Evolutionary conservation across 345 rosid genomes (phyloP), one percentile per base, ranked within the genome.

Genomic region (Cardamine chenopodiifolia): DNA sequence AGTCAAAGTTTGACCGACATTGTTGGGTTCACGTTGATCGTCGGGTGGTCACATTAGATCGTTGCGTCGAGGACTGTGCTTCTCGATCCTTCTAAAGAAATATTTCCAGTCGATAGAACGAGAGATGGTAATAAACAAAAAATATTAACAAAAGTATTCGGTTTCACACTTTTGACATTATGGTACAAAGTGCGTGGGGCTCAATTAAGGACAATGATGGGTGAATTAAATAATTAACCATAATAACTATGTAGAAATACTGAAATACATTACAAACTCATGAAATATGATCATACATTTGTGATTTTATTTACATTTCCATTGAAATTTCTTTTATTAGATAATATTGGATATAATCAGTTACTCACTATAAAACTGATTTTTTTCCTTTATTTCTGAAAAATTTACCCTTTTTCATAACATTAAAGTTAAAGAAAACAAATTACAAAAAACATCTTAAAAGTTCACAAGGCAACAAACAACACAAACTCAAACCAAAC

Each of bases 1-100:
- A 62, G 73, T 75, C 79, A 75, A 74, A 25, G 44, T 75, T 59
- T 59, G 67, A 74, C 67, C 32, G 26, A 23, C 50, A 35, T 17
- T 31, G 35, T 64, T 73, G 69, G n/a, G 54, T 35, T 64, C 64
- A 54, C 54, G 10, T 73, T 11, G 66, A 49, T 58, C 13, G 61
- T 48, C 12, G 53, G 37, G 49, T 66, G 65, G 15, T 57, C 31
- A 31, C 8, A 31, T 20, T 57, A 11, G 5, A n/a, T 54, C 5
- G 4, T 40, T 14, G 20, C 29, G 40, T 44, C 44, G 18, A 47
- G 48, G 1, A 17, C 3, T 62, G 4, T 4, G 35, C 45, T 35
- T 50, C 47, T 34, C 13, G 22, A 66, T 50, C 5, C 7, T 23
- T 42, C 37, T 65, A 5, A 25, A 6, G 7, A 34, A 12, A 17